phyloP scores from a whole-genome alignment of 1,139 yeast genomes.

The Lodderomyces theae region DNA sequence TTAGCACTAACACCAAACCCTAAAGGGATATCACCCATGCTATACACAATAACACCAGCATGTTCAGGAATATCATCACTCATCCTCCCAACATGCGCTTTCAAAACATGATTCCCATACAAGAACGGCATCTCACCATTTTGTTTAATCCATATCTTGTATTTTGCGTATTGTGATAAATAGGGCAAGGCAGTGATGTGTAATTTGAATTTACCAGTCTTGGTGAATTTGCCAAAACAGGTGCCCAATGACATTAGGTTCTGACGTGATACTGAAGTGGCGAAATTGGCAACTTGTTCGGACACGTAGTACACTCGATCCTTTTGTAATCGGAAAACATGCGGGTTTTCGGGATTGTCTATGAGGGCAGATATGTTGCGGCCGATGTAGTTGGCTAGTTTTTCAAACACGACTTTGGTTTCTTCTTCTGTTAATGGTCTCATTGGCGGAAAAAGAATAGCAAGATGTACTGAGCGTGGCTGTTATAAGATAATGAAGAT shows the following conservation, averaged over 20 bases:
- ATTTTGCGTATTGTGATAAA: slow-evolving; percentile 83
- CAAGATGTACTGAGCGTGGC: no score
- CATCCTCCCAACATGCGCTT: slow-evolving; percentile 96
- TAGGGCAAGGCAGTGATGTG: slow-evolving; percentile 90
- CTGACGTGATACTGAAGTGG: slow-evolving; percentile 85
- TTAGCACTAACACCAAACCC: slow-evolving; percentile 97
- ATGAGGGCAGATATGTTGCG: slow-evolving; percentile 86
- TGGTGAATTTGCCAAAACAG: slow-evolving; percentile 95
- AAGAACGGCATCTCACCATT: slow-evolving; percentile 98
- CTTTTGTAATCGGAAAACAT: slow-evolving; percentile 92
- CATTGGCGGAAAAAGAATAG: slow-evolving; percentile 43
- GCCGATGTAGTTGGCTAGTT: slow-evolving; percentile 93
- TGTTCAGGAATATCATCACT: slow-evolving; percentile 98
- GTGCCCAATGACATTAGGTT: slow-evolving; percentile 90
- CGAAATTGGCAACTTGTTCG: slow-evolving; percentile 78
- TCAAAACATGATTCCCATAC: slow-evolving; percentile 93
- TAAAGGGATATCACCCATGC: slow-evolving; percentile 89
- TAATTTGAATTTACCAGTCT: slow-evolving; percentile 92
- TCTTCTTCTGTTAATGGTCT: slow-evolving; percentile 97
- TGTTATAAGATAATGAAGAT: no score
- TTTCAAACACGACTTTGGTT: slow-evolving; percentile 92
- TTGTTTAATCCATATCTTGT: slow-evolving; percentile 92
- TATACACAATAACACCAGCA: slow-evolving; percentile 87
- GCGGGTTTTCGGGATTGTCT: slow-evolving; percentile 86
- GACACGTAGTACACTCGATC: slow-evolving; percentile 93